Base-by-base conservation (phyloP, 805 yeast species). In the Kockiozyma suomiensis region DNA sequence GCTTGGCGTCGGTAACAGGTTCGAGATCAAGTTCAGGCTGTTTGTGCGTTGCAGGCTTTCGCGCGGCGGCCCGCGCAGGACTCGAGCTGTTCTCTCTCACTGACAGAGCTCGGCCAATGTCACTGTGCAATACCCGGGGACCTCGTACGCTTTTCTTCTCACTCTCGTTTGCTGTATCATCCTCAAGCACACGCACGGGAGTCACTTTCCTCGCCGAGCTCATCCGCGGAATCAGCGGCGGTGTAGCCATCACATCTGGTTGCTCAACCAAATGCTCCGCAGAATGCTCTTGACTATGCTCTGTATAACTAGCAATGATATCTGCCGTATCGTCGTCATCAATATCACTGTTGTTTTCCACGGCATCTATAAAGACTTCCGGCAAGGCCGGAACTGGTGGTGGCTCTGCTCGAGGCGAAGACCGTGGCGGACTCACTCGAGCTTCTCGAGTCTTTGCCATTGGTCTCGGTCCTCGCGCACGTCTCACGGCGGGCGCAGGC, bases 391-490 rank as follows among this genome's bases (percentile, higher is more conserved):
- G 61, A 7, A 58, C 50, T 3, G 58, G 58, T 1, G 61, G 61
- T n/a, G 48, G 12, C 2, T 35, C 26, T 19, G 15, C 12, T 26
- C 26, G 28, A 13, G n/a, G 33, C 33, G 33, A 30, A 6, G 33
- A 30, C 6, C 33, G 33, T 10, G 33, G 42, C 25, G 51, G 51
- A 45, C 37, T 46, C 30, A 35, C 15, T 15, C n/a, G 19, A 4
- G 26, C 32, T 19, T 8, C 73, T 67, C 7, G 78, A 75, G 8
- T 72, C 47, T 55, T 28, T 53, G 62, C 47, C 49, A 61, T n/a
- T 17, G 66, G 66, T 41, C 59, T 47, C 12, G 63, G 64, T n/a
- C 64, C 64, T 2, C 64, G 46, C 4, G 59, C 43, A 17, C 65
- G 41, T 40, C 57, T 64, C 7, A 26, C 25, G 13, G 38, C 8